These are phyloP conservation scores for Phlebiopsis flavidoalba DNA, from an alignment of 768 basidiomycete genomes.

Conservation along the genomic window DNA sequence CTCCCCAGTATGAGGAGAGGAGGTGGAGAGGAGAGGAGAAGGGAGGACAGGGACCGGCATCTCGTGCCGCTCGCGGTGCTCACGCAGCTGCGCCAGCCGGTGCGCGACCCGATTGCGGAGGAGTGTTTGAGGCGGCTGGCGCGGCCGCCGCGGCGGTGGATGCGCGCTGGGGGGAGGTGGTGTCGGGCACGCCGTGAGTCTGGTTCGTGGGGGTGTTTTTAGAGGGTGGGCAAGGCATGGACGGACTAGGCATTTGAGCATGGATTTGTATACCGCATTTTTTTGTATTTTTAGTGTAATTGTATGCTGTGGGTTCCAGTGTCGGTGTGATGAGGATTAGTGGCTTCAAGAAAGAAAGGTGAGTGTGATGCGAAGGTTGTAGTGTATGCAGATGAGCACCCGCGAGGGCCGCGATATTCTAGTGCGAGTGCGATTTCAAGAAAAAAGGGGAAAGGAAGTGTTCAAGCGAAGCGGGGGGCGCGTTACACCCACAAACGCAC, in stretches of 20 bases:
- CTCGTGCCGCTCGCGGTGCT: constrained; percentile 65
- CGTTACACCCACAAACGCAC: constrained; percentile 37
- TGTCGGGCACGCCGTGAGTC: not conserved
- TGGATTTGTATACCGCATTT: too few relatives aligned
- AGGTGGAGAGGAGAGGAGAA: not conserved
- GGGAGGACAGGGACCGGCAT: constrained; percentile 11
- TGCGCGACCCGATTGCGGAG: constrained; percentile 62
- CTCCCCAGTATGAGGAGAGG: constrained; percentile 1
- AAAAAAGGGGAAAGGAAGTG: too few relatives aligned
- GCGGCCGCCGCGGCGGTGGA: constrained; percentile 5
- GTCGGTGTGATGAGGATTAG: too few relatives aligned
- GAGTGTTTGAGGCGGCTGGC: constrained; percentile 53
- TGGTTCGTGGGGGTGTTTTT: too few relatives aligned
- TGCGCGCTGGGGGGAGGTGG: not conserved
- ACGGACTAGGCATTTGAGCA: too few relatives aligned
- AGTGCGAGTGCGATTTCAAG: too few relatives aligned
- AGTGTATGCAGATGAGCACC: too few relatives aligned
- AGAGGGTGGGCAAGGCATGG: too few relatives aligned
- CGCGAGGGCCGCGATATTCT: too few relatives aligned
- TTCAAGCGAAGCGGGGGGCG: not conserved
- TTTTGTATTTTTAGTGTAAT: too few relatives aligned
- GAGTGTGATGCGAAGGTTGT: too few relatives aligned
- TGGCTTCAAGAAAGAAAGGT: not conserved
- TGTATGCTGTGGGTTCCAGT: too few relatives aligned
- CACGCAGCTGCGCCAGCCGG: constrained; percentile 45